phyloP scores from a whole-genome alignment of 1,284 basidiomycete genomes.

The Tylopilus sp. region DNA sequence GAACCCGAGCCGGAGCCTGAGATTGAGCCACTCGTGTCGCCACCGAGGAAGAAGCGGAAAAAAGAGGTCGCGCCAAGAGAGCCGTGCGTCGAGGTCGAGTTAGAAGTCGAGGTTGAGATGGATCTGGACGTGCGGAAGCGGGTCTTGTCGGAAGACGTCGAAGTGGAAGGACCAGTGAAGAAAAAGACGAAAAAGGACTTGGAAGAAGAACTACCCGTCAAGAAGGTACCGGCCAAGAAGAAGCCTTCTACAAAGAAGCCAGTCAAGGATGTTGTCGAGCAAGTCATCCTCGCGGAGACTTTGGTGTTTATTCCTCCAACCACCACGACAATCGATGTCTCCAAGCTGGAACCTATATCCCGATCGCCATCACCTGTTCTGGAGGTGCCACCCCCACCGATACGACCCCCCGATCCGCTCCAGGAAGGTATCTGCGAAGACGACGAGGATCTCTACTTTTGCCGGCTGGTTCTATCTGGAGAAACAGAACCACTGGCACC shows the following conservation, averaged over 20 bases:
- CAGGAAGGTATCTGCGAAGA: constrained; percentile 68
- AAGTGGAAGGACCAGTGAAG: constrained; percentile 42
- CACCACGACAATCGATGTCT: constrained; percentile 48
- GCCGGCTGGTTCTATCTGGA: constrained; percentile 58
- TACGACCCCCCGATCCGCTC: constrained; percentile 55
- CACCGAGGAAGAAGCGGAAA: constrained; percentile 45
- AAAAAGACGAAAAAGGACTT: constrained; percentile 31
- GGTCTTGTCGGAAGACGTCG: constrained; percentile 30
- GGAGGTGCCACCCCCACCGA: constrained; percentile 39
- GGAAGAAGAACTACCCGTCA: constrained; percentile 32
- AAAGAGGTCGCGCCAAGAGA: constrained; percentile 35
- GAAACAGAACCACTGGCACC: constrained; percentile 27
- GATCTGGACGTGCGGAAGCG: constrained; percentile 35
- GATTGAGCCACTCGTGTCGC: constrained; percentile 35
- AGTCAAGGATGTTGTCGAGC: constrained; percentile 39
- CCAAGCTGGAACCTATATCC: constrained; percentile 41
- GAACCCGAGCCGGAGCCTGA: constrained; percentile 37
- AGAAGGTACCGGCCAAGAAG: constrained; percentile 40
- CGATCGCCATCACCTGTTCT: constrained; percentile 44
- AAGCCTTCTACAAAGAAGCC: constrained; percentile 33
- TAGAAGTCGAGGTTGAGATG: constrained; percentile 41
- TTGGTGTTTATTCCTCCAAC: constrained; percentile 48
- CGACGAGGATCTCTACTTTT: constrained; percentile 90
- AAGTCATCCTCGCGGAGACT: constrained; percentile 50
- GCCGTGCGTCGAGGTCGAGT: constrained; percentile 40